Evolutionary conservation across 305 asterid genomes (phyloP).

Genomic region (Rubia balearica): DNA sequence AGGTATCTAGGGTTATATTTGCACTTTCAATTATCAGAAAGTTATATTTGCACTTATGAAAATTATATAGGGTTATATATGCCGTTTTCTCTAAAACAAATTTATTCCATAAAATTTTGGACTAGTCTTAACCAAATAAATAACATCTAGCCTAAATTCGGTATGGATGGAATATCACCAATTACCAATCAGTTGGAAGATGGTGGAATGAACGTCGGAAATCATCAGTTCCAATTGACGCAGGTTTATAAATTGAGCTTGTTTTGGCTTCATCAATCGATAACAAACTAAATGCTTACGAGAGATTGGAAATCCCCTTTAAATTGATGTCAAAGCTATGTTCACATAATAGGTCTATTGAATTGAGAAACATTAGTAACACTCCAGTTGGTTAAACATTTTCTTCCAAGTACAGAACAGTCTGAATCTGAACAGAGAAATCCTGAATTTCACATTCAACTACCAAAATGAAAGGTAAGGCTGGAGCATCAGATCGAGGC

Average conservation of each 20-base stretch:
- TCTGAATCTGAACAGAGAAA: neutral
- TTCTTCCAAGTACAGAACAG: neutral
- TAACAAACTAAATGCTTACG: neutral
- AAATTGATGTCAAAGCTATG: too few relatives aligned
- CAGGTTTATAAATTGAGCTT: neutral
- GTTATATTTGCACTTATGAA: too few relatives aligned
- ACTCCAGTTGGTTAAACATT: neutral
- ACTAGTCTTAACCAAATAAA: too few relatives aligned
- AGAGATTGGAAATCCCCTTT: neutral
- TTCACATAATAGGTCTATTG: neutral
- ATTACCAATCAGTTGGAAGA: too few relatives aligned
- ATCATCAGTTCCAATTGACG: neutral
- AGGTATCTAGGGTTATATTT: too few relatives aligned
- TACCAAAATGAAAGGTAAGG: constrained; percentile 2
- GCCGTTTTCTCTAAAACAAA: too few relatives aligned
- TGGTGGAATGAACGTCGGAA: neutral
- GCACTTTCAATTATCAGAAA: too few relatives aligned
- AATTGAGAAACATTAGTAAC: neutral
- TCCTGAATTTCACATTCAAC: constrained; percentile 3
- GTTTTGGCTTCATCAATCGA: neutral
- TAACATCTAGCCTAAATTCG: too few relatives aligned
- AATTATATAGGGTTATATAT: too few relatives aligned
- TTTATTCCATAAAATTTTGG: too few relatives aligned
- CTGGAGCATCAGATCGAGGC: neutral
- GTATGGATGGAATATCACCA: too few relatives aligned